Evolutionary conservation across 176 grass and related monocot genomes (phyloP), one percentile per base, ranked within the genome.

Genomic region (Paspalum vaginatum): DNA sequence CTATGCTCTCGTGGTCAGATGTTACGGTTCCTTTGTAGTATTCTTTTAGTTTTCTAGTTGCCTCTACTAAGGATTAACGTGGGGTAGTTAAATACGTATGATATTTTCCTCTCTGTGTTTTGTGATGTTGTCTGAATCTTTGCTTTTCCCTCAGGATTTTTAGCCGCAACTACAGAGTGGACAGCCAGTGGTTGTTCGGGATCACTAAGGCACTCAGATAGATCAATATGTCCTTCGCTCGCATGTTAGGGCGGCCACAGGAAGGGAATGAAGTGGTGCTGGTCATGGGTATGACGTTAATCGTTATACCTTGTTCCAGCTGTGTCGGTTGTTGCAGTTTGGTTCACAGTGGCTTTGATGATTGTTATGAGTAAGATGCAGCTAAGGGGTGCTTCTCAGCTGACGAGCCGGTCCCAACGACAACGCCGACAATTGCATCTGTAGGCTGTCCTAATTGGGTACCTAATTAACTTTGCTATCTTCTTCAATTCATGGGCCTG

Each of bases 111-210:
- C 21, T 9, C 11, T 46, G 11, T 47, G 20, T 52, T 50, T 52
- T 16, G 46, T 48, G 10, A 4, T 13, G 3, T 48, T 12, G 46
- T 3, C 46, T 48, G 46, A 55, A 55, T 8, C 20, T 55, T n/a
- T 17, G 8, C n/a, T 10, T 55, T 1, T 4, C 1, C 14, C 16
- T 51, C 74, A 77, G 74, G 42, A 18, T 77, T 17, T 77, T 77
- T 7, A 77, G 74, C 22, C 74, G 74, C 15, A 24, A 47, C 57
- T 47, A 77, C 8, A 77, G 5, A 48, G 7, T 18, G 24, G 74
- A 77, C 42, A 46, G 47, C 22, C 56, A 60, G 2, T 61, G 15
- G 13, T 26, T 76, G 1, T 77, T 77, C 5, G 57, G 42, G 21
- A 62, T 41, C 1, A 61, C 56, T 5, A 47, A 56, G 41, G 55